These are phyloP conservation scores for Luffa aegyptiaca DNA, from an alignment of 306 rosid genomes.

Conservation along the genomic window DNA sequence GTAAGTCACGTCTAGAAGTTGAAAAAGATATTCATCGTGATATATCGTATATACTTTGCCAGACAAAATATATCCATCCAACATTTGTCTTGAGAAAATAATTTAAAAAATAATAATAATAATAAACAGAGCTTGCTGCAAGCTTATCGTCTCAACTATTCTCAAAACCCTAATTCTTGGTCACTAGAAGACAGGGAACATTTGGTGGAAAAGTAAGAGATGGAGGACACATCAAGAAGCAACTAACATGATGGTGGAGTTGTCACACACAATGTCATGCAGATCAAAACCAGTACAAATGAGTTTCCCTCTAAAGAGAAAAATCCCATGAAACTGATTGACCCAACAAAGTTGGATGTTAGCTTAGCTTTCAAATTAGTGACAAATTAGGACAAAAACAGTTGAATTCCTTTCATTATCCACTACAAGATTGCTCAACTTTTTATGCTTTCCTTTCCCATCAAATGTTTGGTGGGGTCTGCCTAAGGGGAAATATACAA, in stretches of 20 bases:
- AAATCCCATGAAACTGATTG: conserved; percentile 36
- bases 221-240: conserved; percentile 27
- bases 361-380: conserved; percentile 5
- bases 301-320: conserved; percentile 3
- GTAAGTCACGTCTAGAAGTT: not conserved
- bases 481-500: conserved; percentile 8
- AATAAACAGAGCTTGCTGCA: not conserved
- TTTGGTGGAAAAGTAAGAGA: conserved; percentile 22
- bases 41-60: not conserved
- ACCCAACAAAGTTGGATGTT: conserved; percentile 35
- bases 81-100: not conserved
- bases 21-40: not conserved
- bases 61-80: conserved; percentile 10
- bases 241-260: conserved; percentile 47
- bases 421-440: conserved; percentile 21
- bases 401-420: conserved; percentile 26
- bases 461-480: conserved; percentile 40
- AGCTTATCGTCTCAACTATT: not conserved
- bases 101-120: not conserved
- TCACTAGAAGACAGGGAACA: conserved; percentile 20
- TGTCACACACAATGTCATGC: conserved; percentile 33
- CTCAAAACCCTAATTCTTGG: conserved; percentile 6
- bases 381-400: conserved; percentile 22
- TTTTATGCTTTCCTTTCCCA: conserved; percentile 24
- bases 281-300: conserved; percentile 16